A percentile compares a stretch with the other conserved stretches of the same genome.
Conservation (phyloP, 2,329 filamentous ascomycete genomes). For the Epichloe uncinata region DNA sequence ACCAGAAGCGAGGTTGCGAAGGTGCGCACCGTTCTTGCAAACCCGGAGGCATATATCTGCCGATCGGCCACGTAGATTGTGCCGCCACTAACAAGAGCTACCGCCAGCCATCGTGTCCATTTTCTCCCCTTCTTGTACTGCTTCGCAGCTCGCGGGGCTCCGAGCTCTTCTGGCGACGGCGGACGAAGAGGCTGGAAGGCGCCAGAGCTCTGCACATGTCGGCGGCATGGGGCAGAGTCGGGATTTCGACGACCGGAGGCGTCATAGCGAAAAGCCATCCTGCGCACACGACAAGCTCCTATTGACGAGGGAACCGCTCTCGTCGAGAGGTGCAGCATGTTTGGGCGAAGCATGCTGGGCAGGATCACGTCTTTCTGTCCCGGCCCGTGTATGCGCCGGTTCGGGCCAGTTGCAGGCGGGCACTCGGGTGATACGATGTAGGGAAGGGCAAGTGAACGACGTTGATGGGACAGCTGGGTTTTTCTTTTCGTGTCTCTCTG, state of each 20-base stretch:
- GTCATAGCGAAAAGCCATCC: constrained; percentile 3
- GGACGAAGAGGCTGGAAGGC: constrained; percentile 57
- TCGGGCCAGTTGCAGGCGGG: background rate
- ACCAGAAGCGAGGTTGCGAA: constrained; percentile 69
- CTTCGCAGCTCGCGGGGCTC: constrained; percentile 58
- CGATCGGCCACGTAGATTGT: constrained; percentile 55
- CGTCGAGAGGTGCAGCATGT: constrained; percentile 12
- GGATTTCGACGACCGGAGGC: background rate
- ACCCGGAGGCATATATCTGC: constrained; percentile 63
- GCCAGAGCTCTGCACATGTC: constrained; percentile 20
- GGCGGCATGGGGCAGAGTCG: constrained; percentile 5
- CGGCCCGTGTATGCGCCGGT: background rate
- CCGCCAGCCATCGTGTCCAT: constrained; percentile 64
- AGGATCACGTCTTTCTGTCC: constrained; percentile 3
- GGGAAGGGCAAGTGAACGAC: background rate
- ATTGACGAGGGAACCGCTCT: constrained; percentile 7
- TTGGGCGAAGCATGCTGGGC: constrained; percentile 16
- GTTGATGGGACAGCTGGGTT: background rate
- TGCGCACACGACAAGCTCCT: constrained; percentile 8
- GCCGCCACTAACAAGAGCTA: constrained; percentile 46
- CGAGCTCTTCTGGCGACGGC: constrained; percentile 66
- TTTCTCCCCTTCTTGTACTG: constrained; percentile 56
- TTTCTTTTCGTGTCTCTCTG: background rate
- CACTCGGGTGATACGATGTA: background rate
- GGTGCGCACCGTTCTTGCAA: constrained; percentile 67